phyloP scores from a whole-genome alignment of 805 yeast genomes.

The Limtongia smithiae region DNA sequence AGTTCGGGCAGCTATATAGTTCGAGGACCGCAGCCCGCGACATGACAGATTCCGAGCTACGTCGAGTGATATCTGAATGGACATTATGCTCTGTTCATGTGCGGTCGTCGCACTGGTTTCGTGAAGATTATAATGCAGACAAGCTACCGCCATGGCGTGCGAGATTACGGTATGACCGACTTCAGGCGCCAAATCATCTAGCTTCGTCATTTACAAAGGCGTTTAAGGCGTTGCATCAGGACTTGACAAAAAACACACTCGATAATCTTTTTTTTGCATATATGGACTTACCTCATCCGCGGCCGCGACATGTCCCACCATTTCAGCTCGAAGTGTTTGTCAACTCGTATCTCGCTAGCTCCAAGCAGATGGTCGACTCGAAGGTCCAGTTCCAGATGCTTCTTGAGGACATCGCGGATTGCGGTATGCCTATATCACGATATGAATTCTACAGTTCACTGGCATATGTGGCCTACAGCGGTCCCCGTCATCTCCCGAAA shows the following conservation, averaged over 20 bases:
- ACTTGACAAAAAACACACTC: conserved; percentile 1
- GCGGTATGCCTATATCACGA: conserved; percentile 35
- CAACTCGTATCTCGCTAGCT: background rate
- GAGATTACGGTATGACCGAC: too few relatives aligned
- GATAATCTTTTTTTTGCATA: conserved; percentile 28
- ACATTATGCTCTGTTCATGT: too few relatives aligned
- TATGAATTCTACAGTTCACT: conserved; percentile 36
- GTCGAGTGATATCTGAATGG: too few relatives aligned
- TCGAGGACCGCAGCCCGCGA: too few relatives aligned
- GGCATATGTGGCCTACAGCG: conserved; percentile 14
- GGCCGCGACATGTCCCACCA: conserved; percentile 35
- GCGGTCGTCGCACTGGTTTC: too few relatives aligned
- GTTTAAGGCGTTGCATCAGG: too few relatives aligned
- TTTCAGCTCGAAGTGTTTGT: conserved; percentile 38
- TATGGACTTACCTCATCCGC: conserved; percentile 37
- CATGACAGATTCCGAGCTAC: too few relatives aligned
- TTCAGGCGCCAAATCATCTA: too few relatives aligned
- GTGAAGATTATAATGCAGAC: too few relatives aligned
- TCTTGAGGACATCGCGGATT: conserved; percentile 31
- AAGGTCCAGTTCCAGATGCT: conserved; percentile 24
- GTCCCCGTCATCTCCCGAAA: conserved; percentile 5
- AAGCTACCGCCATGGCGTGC: too few relatives aligned
- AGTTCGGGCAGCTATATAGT: too few relatives aligned
- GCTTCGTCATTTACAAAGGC: too few relatives aligned
- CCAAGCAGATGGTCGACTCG: conserved; percentile 8